Conservation (phyloP, 2,329 filamentous ascomycete genomes). For the Sporothrix luriei region DNA sequence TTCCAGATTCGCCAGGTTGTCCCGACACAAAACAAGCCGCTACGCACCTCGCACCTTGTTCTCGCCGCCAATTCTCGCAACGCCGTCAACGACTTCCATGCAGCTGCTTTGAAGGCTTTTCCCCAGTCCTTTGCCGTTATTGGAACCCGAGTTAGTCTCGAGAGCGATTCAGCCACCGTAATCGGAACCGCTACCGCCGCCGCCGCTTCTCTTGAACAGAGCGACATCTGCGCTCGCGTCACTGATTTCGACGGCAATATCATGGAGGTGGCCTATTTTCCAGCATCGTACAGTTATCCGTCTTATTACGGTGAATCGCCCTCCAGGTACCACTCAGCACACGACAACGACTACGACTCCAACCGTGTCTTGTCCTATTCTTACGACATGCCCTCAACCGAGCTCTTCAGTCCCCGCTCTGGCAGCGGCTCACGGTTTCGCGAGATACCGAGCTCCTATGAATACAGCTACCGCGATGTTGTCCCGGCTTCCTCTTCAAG, state of each 20-base stretch:
- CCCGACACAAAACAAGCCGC: constrained; percentile 45
- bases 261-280: constrained; percentile 72
- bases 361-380: constrained; percentile 40
- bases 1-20: constrained; percentile 52
- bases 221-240: constrained; percentile 57
- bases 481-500: constrained; percentile 29
- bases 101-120: constrained; percentile 65
- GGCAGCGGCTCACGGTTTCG: constrained; percentile 28
- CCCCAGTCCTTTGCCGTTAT: constrained; percentile 51
- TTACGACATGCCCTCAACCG: constrained; percentile 15
- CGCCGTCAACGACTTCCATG: constrained; percentile 72
- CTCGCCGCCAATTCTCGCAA: constrained; percentile 68
- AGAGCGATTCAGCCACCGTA: constrained; percentile 15
- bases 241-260: constrained; percentile 82
- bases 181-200: constrained; percentile 3
- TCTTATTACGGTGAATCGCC: constrained; percentile 44
- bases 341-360: constrained; percentile 43
- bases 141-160: constrained; percentile 32
- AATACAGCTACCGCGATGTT: constrained; percentile 27
- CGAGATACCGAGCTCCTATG: constrained; percentile 12
- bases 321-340: constrained; percentile 17
- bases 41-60: constrained; percentile 56
- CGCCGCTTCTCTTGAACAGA: constrained; percentile 19
- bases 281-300: constrained; percentile 43
- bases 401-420: constrained; percentile 28